These are phyloP conservation scores for Pyrus communis DNA, from an alignment of 306 rosid species.

Conservation along the genomic window DNA sequence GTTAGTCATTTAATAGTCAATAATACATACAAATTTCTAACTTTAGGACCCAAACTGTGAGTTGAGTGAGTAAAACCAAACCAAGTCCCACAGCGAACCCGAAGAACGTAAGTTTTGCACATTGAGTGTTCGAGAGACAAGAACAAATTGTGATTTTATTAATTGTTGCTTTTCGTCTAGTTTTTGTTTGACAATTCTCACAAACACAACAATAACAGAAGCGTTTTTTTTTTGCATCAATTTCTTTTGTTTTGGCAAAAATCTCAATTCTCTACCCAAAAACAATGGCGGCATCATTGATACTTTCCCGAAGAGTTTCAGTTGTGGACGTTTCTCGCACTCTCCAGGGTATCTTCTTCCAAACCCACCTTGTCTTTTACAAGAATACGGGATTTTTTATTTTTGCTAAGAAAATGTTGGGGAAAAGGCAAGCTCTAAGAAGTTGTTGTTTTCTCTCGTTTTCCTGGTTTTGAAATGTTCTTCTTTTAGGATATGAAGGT, in stretches of 20 bases:
- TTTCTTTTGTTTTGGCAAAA: background rate
- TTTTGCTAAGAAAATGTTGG: background rate
- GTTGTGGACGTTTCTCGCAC: slow-evolving; percentile 23
- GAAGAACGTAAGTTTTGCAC: background rate
- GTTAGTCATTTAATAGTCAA: background rate
- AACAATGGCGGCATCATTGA: slow-evolving; percentile 47
- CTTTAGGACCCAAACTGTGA: background rate
- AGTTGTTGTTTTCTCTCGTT: background rate
- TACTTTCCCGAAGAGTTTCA: slow-evolving; percentile 38
- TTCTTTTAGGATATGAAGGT: background rate
- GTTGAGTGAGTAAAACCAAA: too few species aligned
- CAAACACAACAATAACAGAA: background rate
- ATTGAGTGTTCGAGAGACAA: background rate
- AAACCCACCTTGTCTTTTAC: background rate
- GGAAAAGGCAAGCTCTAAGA: background rate
- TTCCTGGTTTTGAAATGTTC: background rate
- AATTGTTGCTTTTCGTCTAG: background rate
- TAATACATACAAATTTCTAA: background rate
- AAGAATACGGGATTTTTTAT: background rate
- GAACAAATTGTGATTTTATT: background rate
- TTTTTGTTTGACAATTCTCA: background rate
- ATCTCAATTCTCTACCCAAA: background rate
- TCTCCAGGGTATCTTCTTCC: slow-evolving; percentile 29
- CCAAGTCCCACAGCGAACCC: background rate
- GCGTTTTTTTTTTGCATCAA: background rate